These are phyloP conservation scores for Metarhizium sp. DNA, from an alignment of 2,329 filamentous ascomycete species.

Conservation along the genomic window DNA sequence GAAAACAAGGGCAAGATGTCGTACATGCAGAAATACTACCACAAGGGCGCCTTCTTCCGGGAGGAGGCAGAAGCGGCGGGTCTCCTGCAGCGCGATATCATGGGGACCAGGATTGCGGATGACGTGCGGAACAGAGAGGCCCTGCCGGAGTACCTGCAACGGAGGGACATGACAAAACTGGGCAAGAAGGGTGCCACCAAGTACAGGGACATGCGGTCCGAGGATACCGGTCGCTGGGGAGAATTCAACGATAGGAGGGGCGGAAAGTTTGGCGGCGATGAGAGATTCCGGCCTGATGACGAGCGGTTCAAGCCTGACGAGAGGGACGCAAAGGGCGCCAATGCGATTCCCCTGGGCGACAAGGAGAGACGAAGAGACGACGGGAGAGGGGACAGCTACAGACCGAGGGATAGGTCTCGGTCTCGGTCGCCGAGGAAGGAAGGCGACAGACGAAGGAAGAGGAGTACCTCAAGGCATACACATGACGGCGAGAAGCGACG, in stretches of 20 bases:
- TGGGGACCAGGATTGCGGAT: constrained; percentile 75
- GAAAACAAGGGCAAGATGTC: constrained; percentile 69
- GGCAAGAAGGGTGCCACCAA: constrained; percentile 86
- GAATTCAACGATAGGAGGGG: constrained; percentile 42
- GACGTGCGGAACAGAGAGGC: constrained; percentile 74
- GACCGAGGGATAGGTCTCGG: constrained; percentile 13
- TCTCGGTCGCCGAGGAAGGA: constrained; percentile 38
- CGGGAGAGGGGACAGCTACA: constrained; percentile 3
- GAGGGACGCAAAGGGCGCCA: constrained; percentile 51
- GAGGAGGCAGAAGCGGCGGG: constrained; percentile 69
- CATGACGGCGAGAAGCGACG: constrained; percentile 53
- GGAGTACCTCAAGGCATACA: constrained; percentile 45
- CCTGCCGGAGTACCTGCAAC: constrained; percentile 83
- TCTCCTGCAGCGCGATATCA: constrained; percentile 71
- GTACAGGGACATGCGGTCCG: constrained; percentile 78
- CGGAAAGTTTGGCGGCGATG: constrained; percentile 39
- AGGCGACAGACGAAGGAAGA: constrained; percentile 38
- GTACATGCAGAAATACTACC: constrained; percentile 93
- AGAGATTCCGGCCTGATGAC: constrained; percentile 58
- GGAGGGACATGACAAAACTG: constrained; percentile 86
- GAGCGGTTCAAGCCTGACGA: constrained; percentile 35
- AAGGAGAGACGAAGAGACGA: constrained; percentile 19
- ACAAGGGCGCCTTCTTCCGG: constrained; percentile 93
- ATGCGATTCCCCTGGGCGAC: constrained; percentile 58
- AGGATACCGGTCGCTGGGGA: constrained; percentile 88